Base-by-base conservation (phyloP, 495 filamentous ascomycete genomes). In the Annulohypoxylon moriforme region DNA sequence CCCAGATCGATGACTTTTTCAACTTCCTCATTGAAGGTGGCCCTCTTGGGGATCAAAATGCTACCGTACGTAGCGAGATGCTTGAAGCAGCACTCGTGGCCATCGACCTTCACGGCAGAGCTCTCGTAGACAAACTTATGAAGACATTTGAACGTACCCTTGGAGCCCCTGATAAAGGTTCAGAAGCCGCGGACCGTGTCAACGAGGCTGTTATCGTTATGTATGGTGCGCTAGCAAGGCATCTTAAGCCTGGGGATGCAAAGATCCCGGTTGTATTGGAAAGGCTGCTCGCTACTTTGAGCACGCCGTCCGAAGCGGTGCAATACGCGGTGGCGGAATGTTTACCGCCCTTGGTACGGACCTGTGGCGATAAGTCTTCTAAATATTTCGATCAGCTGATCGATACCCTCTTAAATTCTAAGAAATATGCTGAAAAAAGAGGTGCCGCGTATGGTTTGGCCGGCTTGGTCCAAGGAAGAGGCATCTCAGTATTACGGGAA, bases 171-270 rank as follows among this genome's bases (percentile, higher is more conserved):
- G 92, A 95, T 77, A 91, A 92, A 69, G 89, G 89, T 16, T 92
- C 91, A 3, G 88, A 92, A 70, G 88, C 88, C 24, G 89, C 90
- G 7, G 96, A 99, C 73, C 85, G 90, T 44, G 92, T 98, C 69
- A 97, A 97, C 74, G 96, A 99, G 81, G 96, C 96, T 3, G 94
- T 99, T 25, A 93, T 99, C 68, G 94, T 99, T 62, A 90, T 99
- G 67, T 99, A 98, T 74, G 96, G 96, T 73, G 94, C 96, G 33
- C 81, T 99, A 13, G 96, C 94, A 11, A 86, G 92, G 27, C 96
- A 99, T 84, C 83, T 99, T 44, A 90, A 91, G 67, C 81, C 89
- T 2, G 93, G 94, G 6, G 96, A 99, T 76, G 80, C 87, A 58
- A 93, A 96, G 63, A 85, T 98, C 44, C 93, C 93, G 7, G 89